Percentiles rank a stretch among this genome's conserved stretches.
phyloP scores from a whole-genome alignment of 2,329 filamentous ascomycete genomes.

The Talaromyces albobiverticillius region DNA sequence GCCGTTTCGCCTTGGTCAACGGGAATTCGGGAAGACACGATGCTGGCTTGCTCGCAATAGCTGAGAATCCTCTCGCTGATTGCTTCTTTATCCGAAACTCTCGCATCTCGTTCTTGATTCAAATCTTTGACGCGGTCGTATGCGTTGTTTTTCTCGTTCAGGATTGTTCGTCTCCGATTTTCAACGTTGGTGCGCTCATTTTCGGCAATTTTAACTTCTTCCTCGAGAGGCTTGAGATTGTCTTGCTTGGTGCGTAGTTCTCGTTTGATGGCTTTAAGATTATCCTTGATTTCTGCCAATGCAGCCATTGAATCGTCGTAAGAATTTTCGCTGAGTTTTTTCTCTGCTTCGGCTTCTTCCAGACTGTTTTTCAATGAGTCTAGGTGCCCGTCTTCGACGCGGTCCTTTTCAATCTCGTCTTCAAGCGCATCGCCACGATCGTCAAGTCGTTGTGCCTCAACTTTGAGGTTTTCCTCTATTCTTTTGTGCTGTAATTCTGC shows the following conservation, averaged over 20 bases:
- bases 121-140: conserved; percentile 52
- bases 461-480: conserved; percentile 48
- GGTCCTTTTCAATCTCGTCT: conserved; percentile 58
- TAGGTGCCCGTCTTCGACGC: conserved; percentile 64
- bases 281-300: conserved; percentile 42
- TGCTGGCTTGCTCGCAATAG: conserved; percentile 55
- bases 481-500: conserved; percentile 51
- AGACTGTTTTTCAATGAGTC: conserved; percentile 59
- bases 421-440: conserved; percentile 65
- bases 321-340: conserved; percentile 40
- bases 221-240: conserved; percentile 33
- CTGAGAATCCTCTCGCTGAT: conserved; percentile 51
- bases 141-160: conserved; percentile 63
- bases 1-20: conserved; percentile 65
- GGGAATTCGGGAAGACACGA: conserved; percentile 57
- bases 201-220: conserved; percentile 55
- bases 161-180: conserved; percentile 51
- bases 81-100: conserved; percentile 49
- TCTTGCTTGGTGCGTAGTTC: conserved; percentile 31
- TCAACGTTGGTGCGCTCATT: conserved; percentile 51
- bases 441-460: conserved; percentile 58
- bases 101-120: conserved; percentile 44
- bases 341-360: conserved; percentile 52
- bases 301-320: conserved; percentile 49
- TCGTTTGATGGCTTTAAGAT: conserved; percentile 35